phyloP scores from a whole-genome alignment of 2,329 filamentous ascomycete species.

The Alternaria metachromatica region DNA sequence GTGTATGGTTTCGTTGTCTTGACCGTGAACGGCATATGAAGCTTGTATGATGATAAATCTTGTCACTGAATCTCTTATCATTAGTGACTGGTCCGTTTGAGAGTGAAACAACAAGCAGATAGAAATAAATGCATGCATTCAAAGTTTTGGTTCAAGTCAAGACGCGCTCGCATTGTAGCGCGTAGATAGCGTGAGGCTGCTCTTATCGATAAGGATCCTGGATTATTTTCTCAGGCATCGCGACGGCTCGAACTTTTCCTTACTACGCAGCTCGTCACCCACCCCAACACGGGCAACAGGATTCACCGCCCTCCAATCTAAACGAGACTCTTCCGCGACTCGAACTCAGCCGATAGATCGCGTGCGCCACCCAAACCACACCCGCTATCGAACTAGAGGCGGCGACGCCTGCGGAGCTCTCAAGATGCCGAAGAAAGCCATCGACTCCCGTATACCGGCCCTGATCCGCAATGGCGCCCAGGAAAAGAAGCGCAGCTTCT shows the following conservation, averaged over 20 bases:
- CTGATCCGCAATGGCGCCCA: conserved; percentile 51
- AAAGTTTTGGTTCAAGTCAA: background rate
- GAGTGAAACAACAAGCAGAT: background rate
- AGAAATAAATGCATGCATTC: background rate
- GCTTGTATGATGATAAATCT: background rate
- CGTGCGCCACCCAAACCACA: conserved; percentile 4
- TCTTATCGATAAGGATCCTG: conserved; percentile 14
- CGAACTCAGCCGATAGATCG: background rate
- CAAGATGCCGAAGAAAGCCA: conserved; percentile 49
- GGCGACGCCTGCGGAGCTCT: conserved; percentile 41
- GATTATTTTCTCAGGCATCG: conserved; percentile 14
- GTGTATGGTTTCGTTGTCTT: background rate
- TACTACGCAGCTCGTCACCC: conserved; percentile 2
- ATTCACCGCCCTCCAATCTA: background rate
- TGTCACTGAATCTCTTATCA: background rate
- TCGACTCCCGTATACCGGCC: conserved; percentile 49
- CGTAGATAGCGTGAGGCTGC: background rate
- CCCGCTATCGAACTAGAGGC: conserved; percentile 26
- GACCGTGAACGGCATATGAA: background rate
- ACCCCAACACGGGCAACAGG: conserved; percentile 1
- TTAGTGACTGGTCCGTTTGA: background rate
- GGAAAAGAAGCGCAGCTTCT: conserved; percentile 98
- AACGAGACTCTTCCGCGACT: conserved; percentile 5
- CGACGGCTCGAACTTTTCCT: conserved; percentile 12
- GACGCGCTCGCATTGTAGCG: background rate